Conservation (phyloP, 2,329 filamentous ascomycete genomes). For the Sodiomyces alkalinus region DNA sequence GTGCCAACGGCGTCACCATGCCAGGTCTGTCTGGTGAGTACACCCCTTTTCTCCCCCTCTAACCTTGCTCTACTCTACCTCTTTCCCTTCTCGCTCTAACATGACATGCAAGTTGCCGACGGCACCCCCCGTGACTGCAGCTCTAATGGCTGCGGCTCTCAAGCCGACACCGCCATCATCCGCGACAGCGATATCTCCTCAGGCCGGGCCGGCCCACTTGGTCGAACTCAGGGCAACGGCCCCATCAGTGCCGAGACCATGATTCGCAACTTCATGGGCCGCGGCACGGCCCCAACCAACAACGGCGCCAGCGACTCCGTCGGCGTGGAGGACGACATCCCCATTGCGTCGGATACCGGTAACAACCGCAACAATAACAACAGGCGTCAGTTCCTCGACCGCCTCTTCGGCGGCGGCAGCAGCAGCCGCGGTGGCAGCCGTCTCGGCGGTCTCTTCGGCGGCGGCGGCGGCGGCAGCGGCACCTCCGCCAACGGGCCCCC, state of each 20-base stretch:
- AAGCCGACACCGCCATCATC: conserved; percentile 58
- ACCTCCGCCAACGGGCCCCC: conserved; percentile 23
- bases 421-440: too few species aligned
- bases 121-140: conserved; percentile 55
- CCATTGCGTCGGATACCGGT: conserved; percentile 6
- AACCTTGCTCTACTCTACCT: too few species aligned
- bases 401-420: conserved; percentile 15
- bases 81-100: too few species aligned
- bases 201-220: conserved; percentile 40
- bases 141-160: conserved; percentile 44
- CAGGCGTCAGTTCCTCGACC: conserved; percentile 13
- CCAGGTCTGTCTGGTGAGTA: conserved; percentile 29
- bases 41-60: not conserved
- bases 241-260: conserved; percentile 41
- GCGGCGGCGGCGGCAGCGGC: conserved; percentile 20
- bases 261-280: conserved; percentile 45
- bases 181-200: conserved; percentile 41
- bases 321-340: conserved; percentile 29
- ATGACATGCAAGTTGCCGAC: conserved; percentile 37
- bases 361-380: conserved; percentile 8
- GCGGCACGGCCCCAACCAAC: conserved; percentile 20
- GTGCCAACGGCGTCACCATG: conserved; percentile 48
- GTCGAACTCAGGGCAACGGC: conserved; percentile 45
- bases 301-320: conserved; percentile 20
- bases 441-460: conserved; percentile 11